A percentile compares a stretch with the other conserved stretches of the same genome.
phyloP scores from a whole-genome alignment of 495 filamentous ascomycete genomes.

The Penicillium canariense region DNA sequence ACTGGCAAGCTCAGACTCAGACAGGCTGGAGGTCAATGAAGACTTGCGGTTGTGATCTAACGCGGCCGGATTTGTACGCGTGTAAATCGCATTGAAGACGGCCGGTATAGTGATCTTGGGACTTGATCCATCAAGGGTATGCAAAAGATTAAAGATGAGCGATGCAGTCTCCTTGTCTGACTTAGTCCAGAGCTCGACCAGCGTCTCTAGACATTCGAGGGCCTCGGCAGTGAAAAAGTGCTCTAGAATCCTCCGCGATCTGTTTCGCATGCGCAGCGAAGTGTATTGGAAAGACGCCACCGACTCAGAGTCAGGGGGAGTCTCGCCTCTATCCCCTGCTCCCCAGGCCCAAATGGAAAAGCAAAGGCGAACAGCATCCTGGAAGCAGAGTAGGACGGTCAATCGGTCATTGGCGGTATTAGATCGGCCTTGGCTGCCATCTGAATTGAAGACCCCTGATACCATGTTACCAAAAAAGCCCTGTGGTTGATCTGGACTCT shows the following conservation, averaged over 20 bases:
- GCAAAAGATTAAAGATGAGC: slow-evolving; percentile 75
- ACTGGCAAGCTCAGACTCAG: slow-evolving; percentile 76
- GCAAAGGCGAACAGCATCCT: slow-evolving; percentile 88
- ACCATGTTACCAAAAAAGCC: slow-evolving; percentile 98
- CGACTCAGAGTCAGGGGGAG: slow-evolving; percentile 62
- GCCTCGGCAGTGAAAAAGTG: slow-evolving; percentile 91
- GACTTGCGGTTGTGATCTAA: slow-evolving; percentile 80
- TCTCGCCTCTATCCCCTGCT: slow-evolving; percentile 54
- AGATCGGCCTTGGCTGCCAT: slow-evolving; percentile 69
- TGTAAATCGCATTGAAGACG: slow-evolving; percentile 97
- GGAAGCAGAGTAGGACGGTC: slow-evolving; percentile 93
- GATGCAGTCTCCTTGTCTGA: slow-evolving; percentile 39
- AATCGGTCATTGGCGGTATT: slow-evolving; percentile 88
- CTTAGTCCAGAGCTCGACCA: slow-evolving; percentile 76
- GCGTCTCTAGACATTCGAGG: slow-evolving; percentile 90
- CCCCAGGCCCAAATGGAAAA: slow-evolving; percentile 97
- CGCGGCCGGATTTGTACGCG: slow-evolving; percentile 78
- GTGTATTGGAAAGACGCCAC: slow-evolving; percentile 86
- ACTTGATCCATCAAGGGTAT: slow-evolving; percentile 86
- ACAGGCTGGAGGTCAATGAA: slow-evolving; percentile 76
- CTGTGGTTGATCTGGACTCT: slow-evolving; percentile 80
- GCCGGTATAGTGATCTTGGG: slow-evolving; percentile 92
- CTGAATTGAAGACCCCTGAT: slow-evolving; percentile 82
- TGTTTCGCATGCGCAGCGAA: slow-evolving; percentile 82
- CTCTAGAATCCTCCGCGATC: slow-evolving; percentile 82